Percentiles rank a stretch among this genome's conserved stretches.
Conservation (phyloP, 2,329 filamentous ascomycete species). For the Phaeomoniella chlamydospora region DNA sequence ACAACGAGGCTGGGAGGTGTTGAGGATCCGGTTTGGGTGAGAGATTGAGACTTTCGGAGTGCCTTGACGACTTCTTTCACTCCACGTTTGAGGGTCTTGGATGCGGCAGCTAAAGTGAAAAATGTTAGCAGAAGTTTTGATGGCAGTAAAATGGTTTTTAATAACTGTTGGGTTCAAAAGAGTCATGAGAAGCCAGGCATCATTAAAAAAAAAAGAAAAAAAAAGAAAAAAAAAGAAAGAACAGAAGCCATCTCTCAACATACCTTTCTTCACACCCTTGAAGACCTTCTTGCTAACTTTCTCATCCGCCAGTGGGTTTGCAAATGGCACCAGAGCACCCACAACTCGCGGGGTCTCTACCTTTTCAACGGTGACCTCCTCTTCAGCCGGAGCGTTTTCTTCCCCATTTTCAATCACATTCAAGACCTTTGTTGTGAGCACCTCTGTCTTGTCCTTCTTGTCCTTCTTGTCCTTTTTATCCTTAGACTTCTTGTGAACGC, state of each 20-base stretch:
- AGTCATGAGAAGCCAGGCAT: no score
- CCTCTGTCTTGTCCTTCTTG: slow-evolving; percentile 7
- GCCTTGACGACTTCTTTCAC: slow-evolving; percentile 99
- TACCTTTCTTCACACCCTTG: slow-evolving; percentile 37
- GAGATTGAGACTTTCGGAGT: slow-evolving; percentile 74
- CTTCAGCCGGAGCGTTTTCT: slow-evolving; percentile 2
- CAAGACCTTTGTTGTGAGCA: slow-evolving; percentile 9
- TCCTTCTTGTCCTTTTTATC: slow-evolving; percentile 31
- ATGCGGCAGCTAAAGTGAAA: slow-evolving; percentile 60
- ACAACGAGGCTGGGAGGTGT: slow-evolving; percentile 65
- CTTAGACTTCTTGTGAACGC: slow-evolving; percentile 27
- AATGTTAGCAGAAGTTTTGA: slow-evolving; percentile 9
- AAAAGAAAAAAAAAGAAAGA: slow-evolving; percentile 2
- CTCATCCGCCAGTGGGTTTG: slow-evolving; percentile 33
- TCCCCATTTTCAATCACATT: slow-evolving; percentile 8
- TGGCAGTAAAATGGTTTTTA: no score
- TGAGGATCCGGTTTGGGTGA: slow-evolving; percentile 46
- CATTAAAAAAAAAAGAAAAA: background rate
- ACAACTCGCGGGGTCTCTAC: slow-evolving; percentile 17
- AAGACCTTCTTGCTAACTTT: slow-evolving; percentile 36
- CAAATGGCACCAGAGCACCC: slow-evolving; percentile 34
- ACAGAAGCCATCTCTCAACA: slow-evolving; percentile 5
- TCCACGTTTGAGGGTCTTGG: slow-evolving; percentile 90
- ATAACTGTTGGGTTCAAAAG: no score
- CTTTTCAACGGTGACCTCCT: slow-evolving; percentile 10